Evolutionary conservation across 2,329 filamentous ascomycete genomes (phyloP), one percentile per base, ranked within the genome.

Genomic region (Aspergillus glaucus): DNA sequence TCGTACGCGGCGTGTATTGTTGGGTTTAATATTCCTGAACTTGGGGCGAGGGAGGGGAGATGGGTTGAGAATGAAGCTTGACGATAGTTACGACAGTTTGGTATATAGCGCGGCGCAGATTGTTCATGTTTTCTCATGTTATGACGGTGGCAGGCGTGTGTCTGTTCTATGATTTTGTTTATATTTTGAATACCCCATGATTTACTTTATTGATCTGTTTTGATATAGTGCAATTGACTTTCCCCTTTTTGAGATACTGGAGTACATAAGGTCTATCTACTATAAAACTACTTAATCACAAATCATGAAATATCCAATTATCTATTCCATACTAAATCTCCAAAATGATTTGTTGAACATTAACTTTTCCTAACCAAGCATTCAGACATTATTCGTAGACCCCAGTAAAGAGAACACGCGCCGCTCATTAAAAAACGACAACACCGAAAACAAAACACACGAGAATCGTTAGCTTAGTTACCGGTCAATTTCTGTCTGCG

Each of bases 401-500:
- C 12, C 26, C 26, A 30, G 26, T 30, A 30, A 28, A 30, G 26
- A 12, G 26, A 30, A 30, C 26, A 30, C 26, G 9, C 26, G 10
- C 10, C 10, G 26, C 26, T 30, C 26, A 30, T 37, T 3, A 10
- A 37, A 37, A 37, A 14, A 30, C 26, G 26, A 30, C 26, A 39
- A 39, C 5, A 15, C 36, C 36, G 36, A 39, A 39, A 39, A 39
- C 36, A 39, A 17, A 39, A 39, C 36, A 17, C 36, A 15, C 10
- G 36, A 8, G 15, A 39, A 39, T 19, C 15, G 12, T n/a, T 53
- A 55, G 57, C 34, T 58, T 55, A 28, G 22, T 58, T 51, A 39
- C 49, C 53, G 26, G 53, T 55, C 47, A 63, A 61, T 45, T 74
- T 65, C 55, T 76, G 79, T 67, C 87, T 80, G 61, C 89, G 80